Evolutionary conservation across 2,329 filamentous ascomycete species (phyloP).

Genomic region (Meredithiella fracta): DNA sequence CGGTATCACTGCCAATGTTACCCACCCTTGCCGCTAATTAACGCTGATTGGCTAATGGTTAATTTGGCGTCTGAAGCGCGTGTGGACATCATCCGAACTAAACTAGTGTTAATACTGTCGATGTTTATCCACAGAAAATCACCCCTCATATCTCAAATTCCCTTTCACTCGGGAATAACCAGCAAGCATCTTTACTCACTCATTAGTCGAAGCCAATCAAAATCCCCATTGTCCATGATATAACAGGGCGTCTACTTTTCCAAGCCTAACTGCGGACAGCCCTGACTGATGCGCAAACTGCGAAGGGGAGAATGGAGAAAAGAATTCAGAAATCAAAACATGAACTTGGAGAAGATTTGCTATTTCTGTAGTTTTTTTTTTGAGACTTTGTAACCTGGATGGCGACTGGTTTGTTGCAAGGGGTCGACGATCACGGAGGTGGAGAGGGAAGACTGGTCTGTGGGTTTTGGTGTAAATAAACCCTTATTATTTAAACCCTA

Average conservation of each 20-base stretch:
- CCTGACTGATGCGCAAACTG: background rate
- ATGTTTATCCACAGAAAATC: no score
- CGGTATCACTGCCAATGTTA: background rate
- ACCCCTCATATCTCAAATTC: no score
- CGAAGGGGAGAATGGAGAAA: background rate
- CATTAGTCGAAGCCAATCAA: no score
- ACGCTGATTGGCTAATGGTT: no score
- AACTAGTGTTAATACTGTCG: no score
- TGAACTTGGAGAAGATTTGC: background rate
- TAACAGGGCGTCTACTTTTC: background rate
- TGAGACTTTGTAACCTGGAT: background rate
- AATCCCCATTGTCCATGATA: no score
- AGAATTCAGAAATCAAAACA: slow-evolving; percentile 1
- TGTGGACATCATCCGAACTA: no score
- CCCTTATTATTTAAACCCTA: no score
- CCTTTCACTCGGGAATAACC: no score
- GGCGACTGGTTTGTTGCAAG: background rate
- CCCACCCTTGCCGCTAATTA: background rate
- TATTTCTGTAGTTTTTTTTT: background rate
- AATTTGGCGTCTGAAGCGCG: no score
- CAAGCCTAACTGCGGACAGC: background rate
- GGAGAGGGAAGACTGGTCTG: background rate
- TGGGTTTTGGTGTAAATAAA: background rate
- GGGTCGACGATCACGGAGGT: background rate
- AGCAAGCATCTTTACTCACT: no score